phyloP scores from a whole-genome alignment of 1,284 basidiomycete species.

The Mrakiaceae sp. region DNA sequence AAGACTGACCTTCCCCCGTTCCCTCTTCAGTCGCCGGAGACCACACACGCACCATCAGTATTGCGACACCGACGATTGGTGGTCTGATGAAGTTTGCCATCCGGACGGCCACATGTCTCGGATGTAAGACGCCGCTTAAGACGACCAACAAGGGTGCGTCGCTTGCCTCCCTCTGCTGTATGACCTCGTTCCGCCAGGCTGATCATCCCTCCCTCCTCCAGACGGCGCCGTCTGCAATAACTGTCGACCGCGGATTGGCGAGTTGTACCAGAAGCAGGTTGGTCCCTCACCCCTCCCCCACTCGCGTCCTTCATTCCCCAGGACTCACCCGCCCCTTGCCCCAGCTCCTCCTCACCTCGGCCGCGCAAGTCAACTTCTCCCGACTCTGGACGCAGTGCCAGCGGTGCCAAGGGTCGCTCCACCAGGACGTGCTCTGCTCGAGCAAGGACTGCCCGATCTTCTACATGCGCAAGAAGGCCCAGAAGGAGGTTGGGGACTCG shows the following conservation, averaged over 20 bases:
- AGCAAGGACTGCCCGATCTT: constrained; percentile 98
- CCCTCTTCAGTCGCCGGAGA: constrained; percentile 65
- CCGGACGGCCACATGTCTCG: constrained; percentile 81
- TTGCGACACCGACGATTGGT: constrained; percentile 85
- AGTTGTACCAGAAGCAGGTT: constrained; percentile 84
- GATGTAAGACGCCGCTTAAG: constrained; percentile 78
- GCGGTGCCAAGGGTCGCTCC: constrained; percentile 86
- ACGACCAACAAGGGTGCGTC: constrained; percentile 49
- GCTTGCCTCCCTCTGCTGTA: neutral
- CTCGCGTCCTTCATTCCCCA: neutral
- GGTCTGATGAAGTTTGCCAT: constrained; percentile 96
- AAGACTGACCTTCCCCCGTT: neutral
- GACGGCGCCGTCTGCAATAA: constrained; percentile 89
- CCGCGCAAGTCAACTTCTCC: constrained; percentile 77
- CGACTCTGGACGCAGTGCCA: constrained; percentile 95
- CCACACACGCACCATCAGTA: constrained; percentile 83
- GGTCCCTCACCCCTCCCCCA: neutral
- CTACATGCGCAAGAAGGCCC: constrained; percentile 92
- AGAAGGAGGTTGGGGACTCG: constrained; percentile 86
- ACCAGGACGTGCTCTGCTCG: constrained; percentile 93
- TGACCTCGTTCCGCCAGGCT: neutral
- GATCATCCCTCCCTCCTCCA: constrained; percentile 28
- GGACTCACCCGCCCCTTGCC: neutral
- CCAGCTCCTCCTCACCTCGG: constrained; percentile 52
- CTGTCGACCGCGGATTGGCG: constrained; percentile 68